Base-by-base conservation (phyloP, 176 grass and related monocot genomes). In the Otatea glauca region DNA sequence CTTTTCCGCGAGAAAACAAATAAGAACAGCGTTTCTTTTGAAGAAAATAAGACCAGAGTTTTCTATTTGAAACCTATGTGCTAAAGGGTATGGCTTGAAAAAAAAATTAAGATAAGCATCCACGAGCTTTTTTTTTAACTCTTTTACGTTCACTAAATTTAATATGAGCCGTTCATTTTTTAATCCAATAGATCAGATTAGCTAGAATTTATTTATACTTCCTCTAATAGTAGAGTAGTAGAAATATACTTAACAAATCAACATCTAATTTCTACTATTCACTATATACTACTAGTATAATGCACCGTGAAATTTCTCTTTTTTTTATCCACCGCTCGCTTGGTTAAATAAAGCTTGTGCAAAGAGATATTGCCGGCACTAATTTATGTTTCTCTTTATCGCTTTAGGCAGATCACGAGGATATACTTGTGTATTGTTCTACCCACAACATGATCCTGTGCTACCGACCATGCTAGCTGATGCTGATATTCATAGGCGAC, bases 381-480 rank as follows among this genome's bases (percentile, higher is more conserved):
- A 83, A 9, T 60, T 27, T 81, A 77, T 29, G 16, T 3, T 0
- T 24, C 39, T 75, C 12, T 41, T 35, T 32, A 59, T 38, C 71
- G 7, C 62, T 87, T 66, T 37, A 58, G 0, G 5, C 6, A 18
- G 25, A 74, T 63, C 81, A 38, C 11, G 1, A 73, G 24, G 2
- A 72, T 45, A 29, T 32, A 18, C 49, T 21, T 5, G 3, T 13
- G 0, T 35, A 34, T 32, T 12, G 45, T 32, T 25, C 35, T 10
- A 76, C 23, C 37, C 20, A 32, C 25, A 18, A 6, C 75, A 63
- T 48, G 65, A 72, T 21, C 84, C 54, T 42, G 21, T 10, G 23
- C 13, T n/a, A 76, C 79, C 86, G 53, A 82, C 79, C 72, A 88
- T 51, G 63, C 16, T 69, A 65, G 3, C 78, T 67, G 78, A 87